These are phyloP conservation scores for Penicillium sp. DNA, from an alignment of 2,329 filamentous ascomycete genomes.

Conservation along the genomic window DNA sequence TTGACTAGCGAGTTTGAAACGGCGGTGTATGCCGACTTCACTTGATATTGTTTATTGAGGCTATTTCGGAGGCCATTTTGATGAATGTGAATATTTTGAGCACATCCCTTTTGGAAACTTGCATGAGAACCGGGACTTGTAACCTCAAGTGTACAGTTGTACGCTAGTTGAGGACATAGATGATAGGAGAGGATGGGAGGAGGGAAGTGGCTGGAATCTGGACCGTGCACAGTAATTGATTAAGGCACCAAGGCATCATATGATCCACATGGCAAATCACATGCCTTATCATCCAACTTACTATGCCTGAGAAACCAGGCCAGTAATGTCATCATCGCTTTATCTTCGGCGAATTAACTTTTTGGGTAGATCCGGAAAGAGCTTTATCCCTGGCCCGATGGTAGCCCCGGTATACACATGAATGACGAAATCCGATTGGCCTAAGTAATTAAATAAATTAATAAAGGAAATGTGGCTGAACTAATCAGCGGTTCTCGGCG, in stretches of 20 bases:
- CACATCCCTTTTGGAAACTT: no score
- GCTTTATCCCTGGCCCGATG: no score
- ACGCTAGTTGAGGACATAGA: background rate
- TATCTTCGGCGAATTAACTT: background rate
- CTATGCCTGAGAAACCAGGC: background rate
- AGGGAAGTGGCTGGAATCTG: no score
- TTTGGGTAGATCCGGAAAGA: background rate
- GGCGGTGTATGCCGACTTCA: slow-evolving; percentile 10
- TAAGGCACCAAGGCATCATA: background rate
- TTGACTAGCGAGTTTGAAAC: slow-evolving; percentile 14
- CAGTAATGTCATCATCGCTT: background rate
- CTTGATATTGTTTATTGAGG: background rate
- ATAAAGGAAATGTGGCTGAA: background rate
- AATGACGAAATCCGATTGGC: background rate
- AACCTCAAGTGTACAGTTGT: no score
- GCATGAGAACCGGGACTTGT: no score
- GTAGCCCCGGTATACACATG: no score
- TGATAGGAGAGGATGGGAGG: no score
- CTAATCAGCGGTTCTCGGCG: slow-evolving; percentile 29
- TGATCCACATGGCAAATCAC: background rate
- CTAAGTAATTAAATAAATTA: background rate
- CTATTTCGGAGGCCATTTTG: no score
- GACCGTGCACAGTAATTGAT: no score
- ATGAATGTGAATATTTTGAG: no score
- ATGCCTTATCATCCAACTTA: background rate